A percentile compares a stretch with the other conserved stretches of the same genome.
Conservation (phyloP, 2,329 filamentous ascomycete genomes). For the Aspergillus sp. region DNA sequence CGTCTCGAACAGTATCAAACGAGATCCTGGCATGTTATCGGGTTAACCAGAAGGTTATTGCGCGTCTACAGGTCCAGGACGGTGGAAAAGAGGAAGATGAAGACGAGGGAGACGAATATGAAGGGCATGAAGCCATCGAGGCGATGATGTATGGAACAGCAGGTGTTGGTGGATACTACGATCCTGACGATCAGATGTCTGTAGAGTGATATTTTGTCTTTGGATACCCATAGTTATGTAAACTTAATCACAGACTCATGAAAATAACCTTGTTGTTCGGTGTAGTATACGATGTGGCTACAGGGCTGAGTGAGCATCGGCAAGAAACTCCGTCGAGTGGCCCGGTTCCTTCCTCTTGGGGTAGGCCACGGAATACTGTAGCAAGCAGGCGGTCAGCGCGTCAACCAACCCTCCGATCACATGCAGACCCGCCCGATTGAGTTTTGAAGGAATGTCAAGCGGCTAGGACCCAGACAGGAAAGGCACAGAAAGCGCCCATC, state of each 20-base stretch:
- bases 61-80: conserved; percentile 26
- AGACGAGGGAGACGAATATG: conserved; percentile 24
- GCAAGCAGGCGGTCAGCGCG: conserved; percentile 2
- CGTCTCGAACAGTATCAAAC: conserved; percentile 27
- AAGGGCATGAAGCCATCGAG: conserved; percentile 32
- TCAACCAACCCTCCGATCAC: conserved; percentile 1
- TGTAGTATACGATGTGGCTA: too few species aligned
- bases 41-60: conserved; percentile 32
- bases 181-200: conserved; percentile 24
- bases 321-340: too few species aligned
- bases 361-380: not conserved
- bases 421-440: conserved; percentile 12
- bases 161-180: conserved; percentile 18
- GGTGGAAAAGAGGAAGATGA: conserved; percentile 14
- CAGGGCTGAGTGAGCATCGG: too few species aligned
- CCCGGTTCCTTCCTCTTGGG: not conserved
- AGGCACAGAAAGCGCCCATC: not conserved
- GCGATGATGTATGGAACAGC: conserved; percentile 22
- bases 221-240: not conserved
- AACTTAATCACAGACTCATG: not conserved
- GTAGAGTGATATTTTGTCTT: conserved; percentile 24
- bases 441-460: conserved; percentile 1
- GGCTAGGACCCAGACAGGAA: conserved; percentile 2
- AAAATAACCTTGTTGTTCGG: not conserved
- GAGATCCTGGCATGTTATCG: conserved; percentile 30